Evolutionary conservation across 208 protist species (phyloP), one percentile per base, ranked within the genome.

Genomic region (Herpetomonas tarakana): DNA sequence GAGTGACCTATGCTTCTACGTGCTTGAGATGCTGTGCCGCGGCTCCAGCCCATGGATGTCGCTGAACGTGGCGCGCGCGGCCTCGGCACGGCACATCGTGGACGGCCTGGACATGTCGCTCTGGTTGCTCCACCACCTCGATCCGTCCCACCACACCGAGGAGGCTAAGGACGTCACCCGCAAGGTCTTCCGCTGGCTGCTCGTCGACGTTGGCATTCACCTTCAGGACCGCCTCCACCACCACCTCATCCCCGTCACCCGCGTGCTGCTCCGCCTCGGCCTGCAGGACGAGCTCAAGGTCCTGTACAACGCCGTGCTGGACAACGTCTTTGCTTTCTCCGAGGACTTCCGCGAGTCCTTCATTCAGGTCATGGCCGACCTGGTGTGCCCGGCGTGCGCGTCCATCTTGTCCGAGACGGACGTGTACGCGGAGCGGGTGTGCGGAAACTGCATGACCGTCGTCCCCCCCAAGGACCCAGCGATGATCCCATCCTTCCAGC

Each of bases 41-140:
- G 88, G 88, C 3, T 85, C 86, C 0, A 67, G 89, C 50, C 88
- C 88, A 49, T 93, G 86, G 83, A 68, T 92, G 65, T 78, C 68
- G 3, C 68, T 95, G 19, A 92, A 92, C 59, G 71, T 95, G 9
- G 75, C 88, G 16, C 76, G 88, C 12, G 54, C 62, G 0, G 78
- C 76, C 11, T 73, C 88, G 3, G 49, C 74, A 1, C 70, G 71
- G 18, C 81, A 90, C 61, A 77, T 92, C 62, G 56, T 95, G 0
- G 86, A 95, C 45, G 83, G 83, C n/a, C 63, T 95, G 11, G 83
- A 92, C 9, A 77, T 91, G 67, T 81, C 88, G 12, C 62, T 95
- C 9, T 92, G 80, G 81, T 57, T 92, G 28, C 58, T 95, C 27
- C 79, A 90, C 50, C 88, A 78, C 39, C 61, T 95, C 4, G 86